A percentile compares a stretch with the other conserved stretches of the same genome.
Evolutionary conservation across 345 rosid genomes (phyloP).

Genomic region (Kandelia obovata): DNA sequence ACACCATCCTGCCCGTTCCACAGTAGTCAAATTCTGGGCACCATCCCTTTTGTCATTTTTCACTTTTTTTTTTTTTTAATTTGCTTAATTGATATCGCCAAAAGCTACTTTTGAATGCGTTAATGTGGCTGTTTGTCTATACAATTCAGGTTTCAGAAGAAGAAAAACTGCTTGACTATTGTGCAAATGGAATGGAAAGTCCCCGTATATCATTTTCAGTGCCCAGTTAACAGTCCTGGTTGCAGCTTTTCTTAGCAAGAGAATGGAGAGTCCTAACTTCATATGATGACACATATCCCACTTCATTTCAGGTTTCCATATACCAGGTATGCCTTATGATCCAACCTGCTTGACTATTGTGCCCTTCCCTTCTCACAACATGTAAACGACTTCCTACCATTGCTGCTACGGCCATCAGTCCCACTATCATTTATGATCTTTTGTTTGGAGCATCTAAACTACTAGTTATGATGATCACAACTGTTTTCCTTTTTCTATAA

Average conservation of each 20-base stretch:
- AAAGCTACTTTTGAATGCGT: too few relatives aligned
- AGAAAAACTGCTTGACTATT: neutral
- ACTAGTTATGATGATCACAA: neutral
- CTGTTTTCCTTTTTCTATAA: too few relatives aligned
- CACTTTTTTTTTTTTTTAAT: neutral
- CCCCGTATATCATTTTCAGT: too few relatives aligned
- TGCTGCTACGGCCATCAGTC: neutral
- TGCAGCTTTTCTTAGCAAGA: neutral
- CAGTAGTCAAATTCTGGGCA: too few relatives aligned
- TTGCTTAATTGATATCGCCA: neutral
- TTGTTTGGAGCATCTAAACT: too few relatives aligned
- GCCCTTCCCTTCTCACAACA: neutral
- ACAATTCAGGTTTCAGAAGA: neutral
- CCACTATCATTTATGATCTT: too few relatives aligned
- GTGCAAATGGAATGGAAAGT: too few relatives aligned
- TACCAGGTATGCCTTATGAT: constrained; percentile 5
- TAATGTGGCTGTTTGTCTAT: neutral
- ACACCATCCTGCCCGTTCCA: too few relatives aligned
- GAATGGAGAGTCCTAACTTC: neutral
- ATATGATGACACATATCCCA: neutral
- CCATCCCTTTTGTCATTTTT: neutral
- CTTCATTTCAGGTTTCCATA: constrained; percentile 4
- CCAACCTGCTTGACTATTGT: neutral
- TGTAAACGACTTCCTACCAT: neutral
- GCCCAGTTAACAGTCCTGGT: too few relatives aligned